Percentiles rank a stretch among this genome's conserved stretches.
Evolutionary conservation across 495 filamentous ascomycete genomes (phyloP).

Genomic region (Annulohypoxylon moriforme): DNA sequence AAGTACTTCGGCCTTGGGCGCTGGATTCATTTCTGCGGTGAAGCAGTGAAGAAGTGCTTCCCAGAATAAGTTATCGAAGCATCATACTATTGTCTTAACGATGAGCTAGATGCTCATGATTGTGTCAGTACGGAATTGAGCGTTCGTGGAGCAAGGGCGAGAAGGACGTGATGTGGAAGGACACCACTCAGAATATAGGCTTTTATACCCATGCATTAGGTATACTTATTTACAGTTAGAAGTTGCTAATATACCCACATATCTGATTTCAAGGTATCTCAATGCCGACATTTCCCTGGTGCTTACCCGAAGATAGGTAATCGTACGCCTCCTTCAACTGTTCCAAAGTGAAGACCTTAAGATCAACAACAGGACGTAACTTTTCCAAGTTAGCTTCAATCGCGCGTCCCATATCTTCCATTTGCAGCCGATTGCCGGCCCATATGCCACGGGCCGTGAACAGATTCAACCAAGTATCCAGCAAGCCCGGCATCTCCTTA

Average conservation of each 20-base stretch:
- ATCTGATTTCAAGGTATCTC: constrained; percentile 24
- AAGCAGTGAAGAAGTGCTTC: constrained; percentile 16
- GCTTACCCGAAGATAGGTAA: constrained; percentile 43
- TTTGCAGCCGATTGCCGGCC: constrained; percentile 62
- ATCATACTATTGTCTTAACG: background rate
- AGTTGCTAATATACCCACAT: constrained; percentile 9
- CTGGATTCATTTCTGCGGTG: constrained; percentile 19
- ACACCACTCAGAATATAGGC: background rate
- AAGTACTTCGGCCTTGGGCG: constrained; percentile 30
- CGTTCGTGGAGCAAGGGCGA: background rate
- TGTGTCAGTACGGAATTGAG: too few relatives aligned
- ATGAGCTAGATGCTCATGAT: background rate
- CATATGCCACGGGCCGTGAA: constrained; percentile 65
- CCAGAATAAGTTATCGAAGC: constrained; percentile 1
- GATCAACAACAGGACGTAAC: constrained; percentile 41
- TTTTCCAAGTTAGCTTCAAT: constrained; percentile 42
- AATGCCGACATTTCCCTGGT: constrained; percentile 48
- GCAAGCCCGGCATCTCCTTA: constrained; percentile 54
- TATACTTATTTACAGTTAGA: background rate
- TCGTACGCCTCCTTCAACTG: constrained; percentile 48
- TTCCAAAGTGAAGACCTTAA: constrained; percentile 42
- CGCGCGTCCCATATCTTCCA: constrained; percentile 64
- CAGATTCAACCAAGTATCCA: constrained; percentile 59
- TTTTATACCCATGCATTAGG: background rate
- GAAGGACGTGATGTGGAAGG: background rate